Percentiles rank a stretch among this genome's conserved stretches.
These are phyloP conservation scores for Komagataella phaffii DNA, from an alignment of 805 yeast species.

Conservation along the genomic window DNA sequence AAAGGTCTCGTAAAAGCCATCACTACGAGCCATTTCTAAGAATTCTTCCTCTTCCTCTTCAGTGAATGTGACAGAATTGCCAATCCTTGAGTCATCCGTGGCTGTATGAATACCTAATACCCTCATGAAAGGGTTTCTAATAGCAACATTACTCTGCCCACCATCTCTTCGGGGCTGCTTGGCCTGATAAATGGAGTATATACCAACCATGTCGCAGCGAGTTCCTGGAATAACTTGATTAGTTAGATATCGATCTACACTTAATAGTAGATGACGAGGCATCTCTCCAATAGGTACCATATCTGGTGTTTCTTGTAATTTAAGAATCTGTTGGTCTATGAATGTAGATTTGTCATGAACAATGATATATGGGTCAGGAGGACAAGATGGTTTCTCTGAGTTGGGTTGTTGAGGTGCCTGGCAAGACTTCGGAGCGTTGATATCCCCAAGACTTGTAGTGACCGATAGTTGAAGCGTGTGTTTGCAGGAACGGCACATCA, in stretches of 20 bases:
- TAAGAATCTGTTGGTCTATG: conserved; percentile 88
- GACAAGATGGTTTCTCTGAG: conserved; percentile 51
- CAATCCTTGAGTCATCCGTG: conserved; percentile 35
- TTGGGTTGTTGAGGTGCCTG: conserved; percentile 38
- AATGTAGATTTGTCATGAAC: conserved; percentile 91
- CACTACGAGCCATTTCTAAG: conserved; percentile 63
- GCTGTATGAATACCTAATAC: conserved; percentile 82
- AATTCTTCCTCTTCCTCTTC: conserved; percentile 95
- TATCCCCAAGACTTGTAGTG: conserved; percentile 56
- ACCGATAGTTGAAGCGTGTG: conserved; percentile 58
- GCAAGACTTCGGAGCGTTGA: conserved; percentile 57
- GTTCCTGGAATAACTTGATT: conserved; percentile 93
- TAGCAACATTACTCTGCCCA: conserved; percentile 58
- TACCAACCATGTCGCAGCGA: conserved; percentile 82
- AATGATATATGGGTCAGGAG: conserved; percentile 83
- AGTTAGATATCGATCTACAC: conserved; percentile 81
- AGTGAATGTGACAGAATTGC: conserved; percentile 40
- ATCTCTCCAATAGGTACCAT: conserved; percentile 98
- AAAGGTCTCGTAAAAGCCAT: conserved; percentile 76
- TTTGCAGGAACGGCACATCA: conserved; percentile 81
- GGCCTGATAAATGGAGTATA: conserved; percentile 81
- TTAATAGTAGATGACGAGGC: conserved; percentile 85
- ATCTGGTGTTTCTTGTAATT: conserved; percentile 95
- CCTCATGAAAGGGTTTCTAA: conserved; percentile 82
- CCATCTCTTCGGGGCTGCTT: conserved; percentile 35